Conservation (phyloP, 2,329 filamentous ascomycete genomes). For the Pseudopithomyces maydicus region DNA sequence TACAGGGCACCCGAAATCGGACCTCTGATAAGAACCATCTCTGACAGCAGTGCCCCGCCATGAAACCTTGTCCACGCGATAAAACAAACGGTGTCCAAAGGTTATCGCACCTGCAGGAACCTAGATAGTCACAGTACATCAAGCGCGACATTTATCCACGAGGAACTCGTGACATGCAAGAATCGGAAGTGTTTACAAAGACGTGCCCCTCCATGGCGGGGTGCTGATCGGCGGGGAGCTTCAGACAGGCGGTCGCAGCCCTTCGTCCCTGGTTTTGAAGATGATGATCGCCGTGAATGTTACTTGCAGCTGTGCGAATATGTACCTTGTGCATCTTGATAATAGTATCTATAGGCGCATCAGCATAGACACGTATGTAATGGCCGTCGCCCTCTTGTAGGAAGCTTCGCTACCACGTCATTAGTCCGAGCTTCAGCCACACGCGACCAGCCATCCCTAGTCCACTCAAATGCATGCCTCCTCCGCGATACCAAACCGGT, state of each 20-base stretch:
- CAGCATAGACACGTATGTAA: no score
- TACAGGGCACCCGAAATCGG: conserved; percentile 37
- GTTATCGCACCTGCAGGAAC: no score
- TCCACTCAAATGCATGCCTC: not conserved
- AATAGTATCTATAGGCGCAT: no score
- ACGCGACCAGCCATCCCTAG: conserved; percentile 11
- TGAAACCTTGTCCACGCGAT: not conserved
- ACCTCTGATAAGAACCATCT: conserved; percentile 35
- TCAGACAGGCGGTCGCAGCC: not conserved
- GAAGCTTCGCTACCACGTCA: conserved; percentile 19
- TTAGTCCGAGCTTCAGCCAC: conserved; percentile 35
- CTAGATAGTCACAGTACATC: no score
- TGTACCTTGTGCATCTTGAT: not conserved
- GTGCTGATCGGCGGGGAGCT: not conserved
- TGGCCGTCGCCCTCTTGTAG: not conserved
- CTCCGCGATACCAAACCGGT: not conserved
- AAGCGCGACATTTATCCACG: no score
- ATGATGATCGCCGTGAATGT: not conserved
- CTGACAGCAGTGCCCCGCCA: not conserved
- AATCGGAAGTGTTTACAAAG: no score
- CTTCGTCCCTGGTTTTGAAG: not conserved
- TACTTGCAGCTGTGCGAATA: no score
- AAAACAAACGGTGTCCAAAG: no score
- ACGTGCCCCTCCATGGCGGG: not conserved
- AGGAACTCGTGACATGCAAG: no score